Evolutionary conservation across 805 yeast genomes (phyloP), one percentile per base, ranked within the genome.

Genomic region (Monosporozyma aquatica): DNA sequence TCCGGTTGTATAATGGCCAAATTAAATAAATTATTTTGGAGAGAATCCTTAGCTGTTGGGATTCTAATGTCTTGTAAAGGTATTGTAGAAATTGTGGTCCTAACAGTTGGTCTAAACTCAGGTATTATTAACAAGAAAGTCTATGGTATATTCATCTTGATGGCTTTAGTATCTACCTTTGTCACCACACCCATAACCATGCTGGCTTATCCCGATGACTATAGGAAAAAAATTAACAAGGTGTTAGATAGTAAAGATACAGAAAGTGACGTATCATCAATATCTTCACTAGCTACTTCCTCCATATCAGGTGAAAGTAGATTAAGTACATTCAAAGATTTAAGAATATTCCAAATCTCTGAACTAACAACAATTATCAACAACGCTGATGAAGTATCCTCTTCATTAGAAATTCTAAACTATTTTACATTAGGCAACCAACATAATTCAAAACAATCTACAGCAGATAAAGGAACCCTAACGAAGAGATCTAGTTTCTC

Each of bases 31-130:
- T 62, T 83, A 38, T 69, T 69, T 38, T 79, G 84, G 82, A 72
- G 89, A 57, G 92, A 84, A 58, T 74, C 87, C 2, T 58, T 78
- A 27, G 70, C 89, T 2, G 90, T 82, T 29, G 95, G 94, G 41
- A 73, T 82, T 20, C 67, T 84, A 51, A 84, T 84, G 92, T 82
- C 90, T 6, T 84, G 95, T 70, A 84, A 84, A 61, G 95, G 95
- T 61, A 82, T 83, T 48, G 92, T 83, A 20, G 94, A 83, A 61
- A 80, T 83, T 57, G 89, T 83, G 33, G 92, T 83, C 17, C 67
- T 83, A 49, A 78, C 75, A 33, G 77, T 81, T 20, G 95, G 95
- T 38, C 68, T 82, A 43, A 77, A 74, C 47, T 82, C 92, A 5
- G 74, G 75, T 0, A 84, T 84, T 42, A 76, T 84, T 40, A 67